phyloP scores from a whole-genome alignment of 2,329 filamentous ascomycete species.

The Hymenotorrendiella dingleyae region DNA sequence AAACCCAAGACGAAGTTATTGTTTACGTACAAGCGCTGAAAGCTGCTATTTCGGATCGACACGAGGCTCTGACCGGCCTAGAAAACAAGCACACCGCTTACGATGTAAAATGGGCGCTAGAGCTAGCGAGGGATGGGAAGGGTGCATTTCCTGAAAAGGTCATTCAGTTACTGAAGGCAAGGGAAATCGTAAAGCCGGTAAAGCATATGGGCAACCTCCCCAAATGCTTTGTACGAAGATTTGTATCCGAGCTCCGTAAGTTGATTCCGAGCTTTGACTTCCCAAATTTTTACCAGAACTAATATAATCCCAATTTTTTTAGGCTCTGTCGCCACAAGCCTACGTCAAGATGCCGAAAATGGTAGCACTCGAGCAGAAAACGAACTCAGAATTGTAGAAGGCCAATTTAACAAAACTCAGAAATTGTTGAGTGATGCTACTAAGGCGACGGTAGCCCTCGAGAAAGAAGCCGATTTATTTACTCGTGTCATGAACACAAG shows the following conservation, averaged over 20 bases:
- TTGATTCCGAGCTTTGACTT: conserved; percentile 63
- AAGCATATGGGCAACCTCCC: conserved; percentile 45
- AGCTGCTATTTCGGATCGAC: conserved; percentile 71
- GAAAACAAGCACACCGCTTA: conserved; percentile 52
- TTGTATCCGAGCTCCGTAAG: conserved; percentile 64
- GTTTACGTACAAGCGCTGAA: conserved; percentile 77
- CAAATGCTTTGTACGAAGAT: conserved; percentile 66
- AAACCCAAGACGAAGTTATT: conserved; percentile 82
- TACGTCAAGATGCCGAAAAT: conserved; percentile 51
- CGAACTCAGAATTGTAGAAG: conserved; percentile 61
- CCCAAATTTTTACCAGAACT: too few relatives aligned
- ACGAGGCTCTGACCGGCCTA: conserved; percentile 66
- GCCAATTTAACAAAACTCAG: conserved; percentile 57
- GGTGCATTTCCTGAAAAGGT: conserved; percentile 65
- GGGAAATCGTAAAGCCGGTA: conserved; percentile 43
- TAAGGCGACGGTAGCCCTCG: conserved; percentile 43
- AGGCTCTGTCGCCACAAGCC: conserved; percentile 46
- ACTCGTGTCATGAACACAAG: conserved; percentile 76
- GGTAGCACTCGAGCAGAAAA: conserved; percentile 49
- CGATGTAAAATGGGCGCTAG: conserved; percentile 59
- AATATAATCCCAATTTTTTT: too few relatives aligned
- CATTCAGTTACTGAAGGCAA: conserved; percentile 44
- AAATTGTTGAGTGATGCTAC: conserved; percentile 44
- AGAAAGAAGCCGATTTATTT: conserved; percentile 72
- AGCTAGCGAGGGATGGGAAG: conserved; percentile 53